A percentile compares a stretch with the other conserved stretches of the same genome.
phyloP scores from a whole-genome alignment of 2,329 filamentous ascomycete genomes.

The Canariomyces notabilis region DNA sequence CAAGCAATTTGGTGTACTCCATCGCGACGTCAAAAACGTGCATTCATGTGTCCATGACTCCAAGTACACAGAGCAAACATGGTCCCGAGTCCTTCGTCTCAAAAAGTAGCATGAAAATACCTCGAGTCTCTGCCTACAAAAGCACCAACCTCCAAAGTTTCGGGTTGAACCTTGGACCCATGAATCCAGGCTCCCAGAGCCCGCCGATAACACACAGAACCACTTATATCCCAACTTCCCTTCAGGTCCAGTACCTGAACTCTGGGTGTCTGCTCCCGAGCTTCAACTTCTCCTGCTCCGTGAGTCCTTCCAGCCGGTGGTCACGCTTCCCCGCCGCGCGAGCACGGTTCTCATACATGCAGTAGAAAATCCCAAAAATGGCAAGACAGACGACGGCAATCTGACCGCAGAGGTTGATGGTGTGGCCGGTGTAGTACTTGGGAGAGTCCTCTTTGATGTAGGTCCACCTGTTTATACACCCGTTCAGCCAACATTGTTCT shows the following conservation, averaged over 20 bases:
- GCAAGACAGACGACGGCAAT: slow-evolving; percentile 40
- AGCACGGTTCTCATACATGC: slow-evolving; percentile 47
- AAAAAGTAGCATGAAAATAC: too few species aligned
- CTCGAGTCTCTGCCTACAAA: too few species aligned
- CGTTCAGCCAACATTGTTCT: slow-evolving; percentile 14
- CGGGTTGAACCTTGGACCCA: too few species aligned
- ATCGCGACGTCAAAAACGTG: too few species aligned
- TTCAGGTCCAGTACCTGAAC: slow-evolving; percentile 50
- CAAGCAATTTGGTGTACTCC: too few species aligned
- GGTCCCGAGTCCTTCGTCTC: too few species aligned
- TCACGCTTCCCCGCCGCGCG: slow-evolving; percentile 45
- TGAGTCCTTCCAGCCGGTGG: slow-evolving; percentile 44
- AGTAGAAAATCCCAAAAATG: slow-evolving; percentile 46
- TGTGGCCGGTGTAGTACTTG: slow-evolving; percentile 45
- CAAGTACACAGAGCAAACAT: too few species aligned
- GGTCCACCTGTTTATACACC: slow-evolving; percentile 39
- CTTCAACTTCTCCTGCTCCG: slow-evolving; percentile 40
- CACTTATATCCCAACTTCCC: too few species aligned
- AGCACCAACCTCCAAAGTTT: too few species aligned
- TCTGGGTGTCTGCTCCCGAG: slow-evolving; percentile 51
- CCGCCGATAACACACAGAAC: too few species aligned
- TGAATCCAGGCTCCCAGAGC: too few species aligned
- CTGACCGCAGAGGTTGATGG: slow-evolving; percentile 53
- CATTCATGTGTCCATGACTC: too few species aligned
- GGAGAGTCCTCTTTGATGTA: slow-evolving; percentile 45